Evolutionary conservation across 345 rosid species (phyloP).

Genomic region (Euphorbia pulcherrima): DNA sequence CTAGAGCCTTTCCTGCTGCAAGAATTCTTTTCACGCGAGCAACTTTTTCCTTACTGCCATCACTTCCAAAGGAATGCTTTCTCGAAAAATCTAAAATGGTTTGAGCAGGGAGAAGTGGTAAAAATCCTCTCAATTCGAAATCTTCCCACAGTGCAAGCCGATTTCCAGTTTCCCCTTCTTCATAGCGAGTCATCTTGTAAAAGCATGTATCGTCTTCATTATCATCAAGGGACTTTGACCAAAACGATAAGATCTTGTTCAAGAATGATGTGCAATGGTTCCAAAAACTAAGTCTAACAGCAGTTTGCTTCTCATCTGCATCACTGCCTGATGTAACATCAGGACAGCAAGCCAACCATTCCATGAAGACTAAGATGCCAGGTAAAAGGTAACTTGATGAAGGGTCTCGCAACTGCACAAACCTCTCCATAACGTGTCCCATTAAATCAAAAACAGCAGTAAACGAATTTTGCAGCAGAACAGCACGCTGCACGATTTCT

Average conservation of each 20-base stretch:
- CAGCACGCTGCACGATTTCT: conserved; percentile 87
- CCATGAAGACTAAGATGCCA: conserved; percentile 74
- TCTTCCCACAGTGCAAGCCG: conserved; percentile 91
- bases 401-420: conserved; percentile 61
- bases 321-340: conserved; percentile 64
- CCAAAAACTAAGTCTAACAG: conserved; percentile 67
- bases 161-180: conserved; percentile 87
- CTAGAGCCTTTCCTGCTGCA: conserved; percentile 79
- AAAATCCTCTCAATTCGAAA: conserved; percentile 84
- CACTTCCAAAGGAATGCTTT: conserved; percentile 55
- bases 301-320: conserved; percentile 60
- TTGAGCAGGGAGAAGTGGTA: conserved; percentile 83
- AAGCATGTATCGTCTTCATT: conserved; percentile 80
- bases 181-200: conserved; percentile 78
- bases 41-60: conserved; percentile 60
- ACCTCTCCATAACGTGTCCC: conserved; percentile 56
- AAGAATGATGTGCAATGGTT: conserved; percentile 54
- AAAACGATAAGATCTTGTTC: conserved; percentile 55
- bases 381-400: conserved; percentile 75
- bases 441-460: conserved; percentile 76
- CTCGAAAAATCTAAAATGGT: conserved; percentile 80
- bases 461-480: conserved; percentile 70
- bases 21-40: conserved; percentile 70
- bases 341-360: conserved; percentile 91
- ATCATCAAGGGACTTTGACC: conserved; percentile 52